Percentiles rank a stretch among this genome's conserved stretches.
phyloP scores from a whole-genome alignment of 345 rosid species.

The Alliaria petiolata region DNA sequence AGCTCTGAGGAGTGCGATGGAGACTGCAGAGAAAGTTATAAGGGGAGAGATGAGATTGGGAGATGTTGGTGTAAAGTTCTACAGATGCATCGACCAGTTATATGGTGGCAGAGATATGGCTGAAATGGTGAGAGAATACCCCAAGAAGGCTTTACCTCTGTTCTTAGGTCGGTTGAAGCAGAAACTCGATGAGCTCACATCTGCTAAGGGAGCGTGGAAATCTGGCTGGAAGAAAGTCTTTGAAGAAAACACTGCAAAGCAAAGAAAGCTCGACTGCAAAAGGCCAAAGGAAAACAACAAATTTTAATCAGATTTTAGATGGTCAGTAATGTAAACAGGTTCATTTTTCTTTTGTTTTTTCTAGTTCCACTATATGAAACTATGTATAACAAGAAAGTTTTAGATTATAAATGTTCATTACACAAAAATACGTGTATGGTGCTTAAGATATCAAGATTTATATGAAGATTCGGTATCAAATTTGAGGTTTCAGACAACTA shows the following conservation, averaged over 20 bases:
- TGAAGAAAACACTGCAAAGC: not conserved
- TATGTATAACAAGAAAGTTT: too few species aligned
- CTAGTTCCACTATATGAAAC: too few species aligned
- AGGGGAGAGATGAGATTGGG: not conserved
- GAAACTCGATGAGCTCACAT: not conserved
- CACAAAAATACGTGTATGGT: too few species aligned
- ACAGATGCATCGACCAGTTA: not conserved
- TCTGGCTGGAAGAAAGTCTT: not conserved
- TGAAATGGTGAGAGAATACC: not conserved
- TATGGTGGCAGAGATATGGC: not conserved
- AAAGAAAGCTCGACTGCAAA: not conserved
- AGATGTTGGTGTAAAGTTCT: not conserved
- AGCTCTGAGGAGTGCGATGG: not conserved
- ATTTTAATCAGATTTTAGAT: not conserved
- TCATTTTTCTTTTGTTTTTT: not conserved
- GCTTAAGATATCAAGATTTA: too few species aligned
- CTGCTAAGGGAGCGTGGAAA: not conserved
- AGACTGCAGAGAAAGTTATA: not conserved
- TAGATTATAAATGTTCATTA: too few species aligned
- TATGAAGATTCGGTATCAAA: too few species aligned
- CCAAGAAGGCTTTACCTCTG: not conserved
- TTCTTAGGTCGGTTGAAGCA: not conserved
- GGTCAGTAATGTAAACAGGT: not conserved
- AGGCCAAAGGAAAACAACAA: not conserved
- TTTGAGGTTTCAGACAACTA: too few species aligned